Conservation (phyloP, 1,284 basidiomycete species). For the Meira miltonrushii region DNA sequence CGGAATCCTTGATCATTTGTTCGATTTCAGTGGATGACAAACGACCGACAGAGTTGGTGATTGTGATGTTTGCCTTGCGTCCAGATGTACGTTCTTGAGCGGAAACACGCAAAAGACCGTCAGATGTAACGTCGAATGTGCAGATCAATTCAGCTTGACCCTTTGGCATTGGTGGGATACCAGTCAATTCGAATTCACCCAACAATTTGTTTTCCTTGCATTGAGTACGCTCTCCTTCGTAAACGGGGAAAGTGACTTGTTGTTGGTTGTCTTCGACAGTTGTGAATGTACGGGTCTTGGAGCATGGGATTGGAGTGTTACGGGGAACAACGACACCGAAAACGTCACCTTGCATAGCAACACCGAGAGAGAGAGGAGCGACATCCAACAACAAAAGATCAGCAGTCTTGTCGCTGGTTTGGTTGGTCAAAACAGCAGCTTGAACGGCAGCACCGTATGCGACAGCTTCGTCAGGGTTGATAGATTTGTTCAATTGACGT, state of each 20-base stretch:
- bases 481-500: conserved; percentile 93
- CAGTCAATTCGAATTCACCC: conserved; percentile 52
- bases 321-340: conserved; percentile 52
- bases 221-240: conserved; percentile 53
- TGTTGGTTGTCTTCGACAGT: conserved; percentile 53
- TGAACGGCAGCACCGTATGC: conserved; percentile 54
- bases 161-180: conserved; percentile 51
- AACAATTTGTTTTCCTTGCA: conserved; percentile 54
- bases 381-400: conserved; percentile 52
- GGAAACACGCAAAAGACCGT: conserved; percentile 52
- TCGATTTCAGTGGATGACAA: conserved; percentile 50
- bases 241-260: conserved; percentile 53
- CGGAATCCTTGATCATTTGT: conserved; percentile 54
- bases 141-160: conserved; percentile 51
- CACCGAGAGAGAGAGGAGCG: conserved; percentile 53
- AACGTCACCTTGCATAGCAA: conserved; percentile 53
- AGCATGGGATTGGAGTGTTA: conserved; percentile 52
- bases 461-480: conserved; percentile 58
- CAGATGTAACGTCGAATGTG: conserved; percentile 52
- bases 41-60: conserved; percentile 53
- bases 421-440: conserved; percentile 52
- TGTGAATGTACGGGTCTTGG: conserved; percentile 52
- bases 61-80: conserved; percentile 53
- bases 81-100: conserved; percentile 51
- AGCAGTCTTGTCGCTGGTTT: conserved; percentile 53